Evolutionary conservation across 306 rosid genomes (phyloP), one percentile per base, ranked within the genome.

Genomic region (Trichosanthes cucumerina): DNA sequence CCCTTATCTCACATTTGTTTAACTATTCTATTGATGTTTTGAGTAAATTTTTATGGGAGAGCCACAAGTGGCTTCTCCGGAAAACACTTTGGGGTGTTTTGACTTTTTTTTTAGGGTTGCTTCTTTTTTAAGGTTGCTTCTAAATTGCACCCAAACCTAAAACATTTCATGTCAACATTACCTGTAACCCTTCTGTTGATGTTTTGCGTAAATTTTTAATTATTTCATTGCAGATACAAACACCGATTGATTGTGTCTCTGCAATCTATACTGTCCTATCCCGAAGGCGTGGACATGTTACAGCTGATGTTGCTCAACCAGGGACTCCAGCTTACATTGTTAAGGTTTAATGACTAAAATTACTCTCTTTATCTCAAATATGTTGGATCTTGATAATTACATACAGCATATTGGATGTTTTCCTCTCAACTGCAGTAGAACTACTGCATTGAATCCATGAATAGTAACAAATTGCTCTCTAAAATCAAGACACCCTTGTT

Each of bases 291-390:
- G 98, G 99, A 65, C 99, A 95, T 88, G 99, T 92, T 77, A 92
- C 99, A 5, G 93, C 98, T 71, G 98, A 95, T 86, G 97, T 95
- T 88, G 96, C 99, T 76, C 97, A 95, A 87, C 99, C 98, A n/a
- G 99, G 99, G 85, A 95, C 99, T 81, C 99, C 98, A 0, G 87
- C 97, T 68, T 92, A 92, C 77, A 83, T 92, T 19, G 98, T 95
- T 77, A 95, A 92, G 98, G 99, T 95, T 64, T 81, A 85, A 66
- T 72, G 80, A 44, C 82, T 81, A 79, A 80, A 24, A 50, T 78
- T 69, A 65, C 6, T 54, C 31, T n/a, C 16, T 39, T 63, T 57
- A 54, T 52, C 58, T 79, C 18, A 65, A 44, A 72, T 38, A 7
- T 31, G 33, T 21, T 58, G 44, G 28, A 4, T 71, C 79, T 19